Evolutionary conservation across 345 rosid genomes (phyloP), one percentile per base, ranked within the genome.

Genomic region (Lagerstroemia speciosa): DNA sequence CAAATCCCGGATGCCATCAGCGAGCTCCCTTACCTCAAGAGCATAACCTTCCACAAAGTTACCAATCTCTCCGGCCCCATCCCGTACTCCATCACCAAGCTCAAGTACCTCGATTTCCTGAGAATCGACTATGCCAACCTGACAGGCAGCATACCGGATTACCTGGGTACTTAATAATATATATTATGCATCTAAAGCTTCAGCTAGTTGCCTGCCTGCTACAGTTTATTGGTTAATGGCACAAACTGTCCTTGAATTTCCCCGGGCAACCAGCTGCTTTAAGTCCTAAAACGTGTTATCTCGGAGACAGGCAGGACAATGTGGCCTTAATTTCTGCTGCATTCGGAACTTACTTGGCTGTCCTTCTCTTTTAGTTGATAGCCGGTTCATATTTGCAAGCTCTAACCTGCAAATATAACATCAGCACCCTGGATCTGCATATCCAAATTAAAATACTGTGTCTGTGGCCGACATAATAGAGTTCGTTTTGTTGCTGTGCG

Each of bases 1-100:
- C 22, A 24, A 26, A 67, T 73, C 34, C 71, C 76, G 1, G 43
- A 20, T 45, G 38, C 33, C 45, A 36, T 70, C 22, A 45, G 27
- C 30, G 43, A 52, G 40, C 62, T 68, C 43, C 71, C 71, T 36
- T 30, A 68, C 71, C 71, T 68, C 41, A 22, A 29, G 41, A 33
- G n/a, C 40, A 27, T 68, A 27, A 20, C 61, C 40, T 36, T 68
- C 26, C 37, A 50, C 43, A 36, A 46, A 10, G 20, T 55, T 67
- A 34, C 67, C 50, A 71, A 53, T 22, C 61, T 64, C 14, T 33
- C 74, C 33, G 69, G 74, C 17, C 67, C 73, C 36, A 64, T 71
- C 52, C 53, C 68, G 0, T 19, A 8, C 17, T 5, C 63, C 64
- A 60, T 69, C 65, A 60, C 48, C 48, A 65, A 65, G 50, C 31